Conservation (phyloP, 2,329 filamentous ascomycete genomes). For the Epichloe coenophiala region DNA sequence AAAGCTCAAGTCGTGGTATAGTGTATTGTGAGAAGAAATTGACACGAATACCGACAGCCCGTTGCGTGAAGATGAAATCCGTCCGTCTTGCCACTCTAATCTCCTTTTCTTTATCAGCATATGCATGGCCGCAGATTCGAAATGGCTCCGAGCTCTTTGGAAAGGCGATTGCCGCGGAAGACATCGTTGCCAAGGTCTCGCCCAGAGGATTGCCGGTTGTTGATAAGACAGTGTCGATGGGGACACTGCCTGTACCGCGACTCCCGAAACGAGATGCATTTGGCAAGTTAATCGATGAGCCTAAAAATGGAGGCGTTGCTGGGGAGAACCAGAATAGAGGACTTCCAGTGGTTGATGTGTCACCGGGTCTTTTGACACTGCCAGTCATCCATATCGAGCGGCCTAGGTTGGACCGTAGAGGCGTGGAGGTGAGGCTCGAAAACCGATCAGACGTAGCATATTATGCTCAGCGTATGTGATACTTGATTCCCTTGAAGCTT, state of each 20-base stretch:
- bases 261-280: background rate
- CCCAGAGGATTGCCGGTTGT: background rate
- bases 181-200: background rate
- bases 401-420: slow-evolving; percentile 24
- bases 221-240: background rate
- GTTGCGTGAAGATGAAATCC: too few species aligned
- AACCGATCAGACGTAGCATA: slow-evolving; percentile 41
- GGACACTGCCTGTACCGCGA: slow-evolving; percentile 7
- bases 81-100: slow-evolving; percentile 1
- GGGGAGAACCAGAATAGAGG: background rate
- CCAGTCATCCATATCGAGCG: slow-evolving; percentile 18
- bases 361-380: slow-evolving; percentile 13
- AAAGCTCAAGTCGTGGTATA: background rate
- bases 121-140: slow-evolving; percentile 7
- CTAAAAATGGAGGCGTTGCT: background rate
- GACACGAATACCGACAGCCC: too few species aligned
- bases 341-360: slow-evolving; percentile 2
- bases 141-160: slow-evolving; percentile 4
- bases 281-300: background rate
- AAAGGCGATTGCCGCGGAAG: background rate
- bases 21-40: too few species aligned
- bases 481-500: background rate
- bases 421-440: slow-evolving; percentile 30
- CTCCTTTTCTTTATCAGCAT: slow-evolving; percentile 3
- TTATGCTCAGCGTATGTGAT: slow-evolving; percentile 32